These are phyloP conservation scores for Prunus fruticosa DNA, from an alignment of 306 rosid genomes.

Conservation along the genomic window DNA sequence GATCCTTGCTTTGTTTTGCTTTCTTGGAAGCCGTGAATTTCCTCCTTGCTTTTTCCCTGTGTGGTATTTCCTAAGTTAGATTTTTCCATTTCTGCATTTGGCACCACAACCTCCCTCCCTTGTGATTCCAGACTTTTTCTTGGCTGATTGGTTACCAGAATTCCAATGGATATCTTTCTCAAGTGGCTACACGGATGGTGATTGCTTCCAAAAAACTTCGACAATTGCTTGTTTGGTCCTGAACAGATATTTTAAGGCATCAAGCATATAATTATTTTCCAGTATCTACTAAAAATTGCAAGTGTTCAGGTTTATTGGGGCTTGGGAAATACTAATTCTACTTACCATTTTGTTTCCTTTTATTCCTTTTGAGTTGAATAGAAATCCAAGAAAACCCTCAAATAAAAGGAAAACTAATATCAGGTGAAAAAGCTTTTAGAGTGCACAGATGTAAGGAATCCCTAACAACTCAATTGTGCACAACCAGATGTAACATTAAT, in stretches of 20 bases:
- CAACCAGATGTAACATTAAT: slow-evolving; percentile 6
- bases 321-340: neutral
- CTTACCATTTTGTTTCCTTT: neutral
- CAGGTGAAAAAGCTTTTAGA: neutral
- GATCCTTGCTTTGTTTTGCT: slow-evolving; percentile 34
- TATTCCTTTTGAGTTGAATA: neutral
- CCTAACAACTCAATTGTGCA: neutral
- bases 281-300: slow-evolving; percentile 5
- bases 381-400: neutral
- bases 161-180: slow-evolving; percentile 88
- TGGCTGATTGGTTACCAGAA: slow-evolving; percentile 52
- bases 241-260: slow-evolving; percentile 25
- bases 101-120: slow-evolving; percentile 36
- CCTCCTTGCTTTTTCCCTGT: slow-evolving; percentile 34
- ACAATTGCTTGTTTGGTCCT: slow-evolving; percentile 55
- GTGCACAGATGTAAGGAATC: neutral
- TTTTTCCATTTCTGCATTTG: slow-evolving; percentile 39
- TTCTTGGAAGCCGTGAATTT: slow-evolving; percentile 31
- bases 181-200: slow-evolving; percentile 64
- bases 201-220: slow-evolving; percentile 65
- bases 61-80: slow-evolving; percentile 32
- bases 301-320: neutral
- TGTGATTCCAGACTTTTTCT: slow-evolving; percentile 35
- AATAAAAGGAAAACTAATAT: neutral
- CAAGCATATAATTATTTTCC: slow-evolving; percentile 6